phyloP scores from a whole-genome alignment of 2,329 filamentous ascomycete genomes.

The Verticillium albo-atrum region DNA sequence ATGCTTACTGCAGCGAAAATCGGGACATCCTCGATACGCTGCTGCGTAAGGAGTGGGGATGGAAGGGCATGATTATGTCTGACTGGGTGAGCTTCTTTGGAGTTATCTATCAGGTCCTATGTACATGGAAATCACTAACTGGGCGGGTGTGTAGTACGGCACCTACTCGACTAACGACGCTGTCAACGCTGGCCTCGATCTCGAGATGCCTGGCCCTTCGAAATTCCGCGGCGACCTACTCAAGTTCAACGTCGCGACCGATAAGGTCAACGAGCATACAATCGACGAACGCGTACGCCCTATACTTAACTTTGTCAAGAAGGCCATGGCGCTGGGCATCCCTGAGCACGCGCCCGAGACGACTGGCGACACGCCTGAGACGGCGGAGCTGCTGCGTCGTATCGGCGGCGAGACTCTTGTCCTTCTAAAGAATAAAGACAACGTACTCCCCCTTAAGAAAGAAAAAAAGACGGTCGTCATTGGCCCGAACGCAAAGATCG shows the following conservation, averaged over 20 bases:
- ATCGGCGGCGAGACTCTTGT: constrained; percentile 48
- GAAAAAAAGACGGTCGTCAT: constrained; percentile 54
- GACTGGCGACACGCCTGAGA: constrained; percentile 54
- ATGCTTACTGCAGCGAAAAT: constrained; percentile 28
- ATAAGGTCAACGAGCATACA: constrained; percentile 50
- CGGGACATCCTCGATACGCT: constrained; percentile 33
- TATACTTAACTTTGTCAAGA: constrained; percentile 57
- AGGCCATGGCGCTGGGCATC: constrained; percentile 46
- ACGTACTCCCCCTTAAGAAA: constrained; percentile 58
- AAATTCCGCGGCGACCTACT: constrained; percentile 44
- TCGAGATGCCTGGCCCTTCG: constrained; percentile 56
- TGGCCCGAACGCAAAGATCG: constrained; percentile 52
- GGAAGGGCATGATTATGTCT: constrained; percentile 51
- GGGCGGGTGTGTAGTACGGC: constrained; percentile 28
- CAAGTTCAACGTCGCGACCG: constrained; percentile 46
- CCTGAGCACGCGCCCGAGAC: constrained; percentile 49
- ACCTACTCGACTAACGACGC: constrained; percentile 48
- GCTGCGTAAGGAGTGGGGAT: constrained; percentile 53
- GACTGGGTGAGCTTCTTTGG: constrained; percentile 37
- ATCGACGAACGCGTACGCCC: constrained; percentile 53
- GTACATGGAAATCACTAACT: constrained; percentile 4
- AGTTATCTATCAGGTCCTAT: background rate
- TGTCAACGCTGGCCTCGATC: constrained; percentile 47
- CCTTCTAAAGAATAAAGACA: constrained; percentile 66
- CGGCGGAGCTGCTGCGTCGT: constrained; percentile 42